These are phyloP conservation scores for Fusarium sp. DNA, from an alignment of 2,329 filamentous ascomycete genomes.

Conservation along the genomic window DNA sequence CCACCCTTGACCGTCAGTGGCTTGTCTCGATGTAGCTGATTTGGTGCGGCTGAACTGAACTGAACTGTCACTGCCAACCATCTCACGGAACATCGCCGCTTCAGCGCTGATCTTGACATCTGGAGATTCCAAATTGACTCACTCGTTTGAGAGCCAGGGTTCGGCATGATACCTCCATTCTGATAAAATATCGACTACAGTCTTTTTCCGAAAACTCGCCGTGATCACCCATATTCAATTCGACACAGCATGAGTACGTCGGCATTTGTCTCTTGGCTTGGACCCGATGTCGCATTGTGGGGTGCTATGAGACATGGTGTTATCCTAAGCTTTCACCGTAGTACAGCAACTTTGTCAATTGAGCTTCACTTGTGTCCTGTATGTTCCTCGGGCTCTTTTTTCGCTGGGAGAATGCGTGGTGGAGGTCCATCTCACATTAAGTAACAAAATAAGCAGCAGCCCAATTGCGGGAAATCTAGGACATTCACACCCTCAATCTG, in stretches of 20 bases:
- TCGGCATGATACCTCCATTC: not conserved
- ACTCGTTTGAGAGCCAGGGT: not conserved
- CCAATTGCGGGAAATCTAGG: conserved; percentile 28
- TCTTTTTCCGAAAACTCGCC: not conserved
- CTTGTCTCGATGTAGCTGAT: conserved; percentile 3
- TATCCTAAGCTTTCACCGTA: not conserved
- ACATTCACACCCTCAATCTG: conserved; percentile 7
- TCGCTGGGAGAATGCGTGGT: not conserved
- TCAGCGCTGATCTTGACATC: not conserved
- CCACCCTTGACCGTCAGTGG: conserved; percentile 4
- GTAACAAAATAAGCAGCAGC: conserved; percentile 12
- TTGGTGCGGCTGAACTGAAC: conserved; percentile 27
- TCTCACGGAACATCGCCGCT: conserved; percentile 1
- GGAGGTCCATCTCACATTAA: not conserved
- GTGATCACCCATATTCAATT: not conserved
- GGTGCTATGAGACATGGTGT: conserved; percentile 8
- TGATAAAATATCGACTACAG: not conserved
- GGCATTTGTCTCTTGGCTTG: conserved; percentile 10
- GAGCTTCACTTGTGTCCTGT: not conserved
- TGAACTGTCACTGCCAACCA: conserved; percentile 22
- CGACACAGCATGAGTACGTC: conserved; percentile 9
- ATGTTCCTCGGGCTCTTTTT: not conserved
- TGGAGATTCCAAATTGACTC: conserved; percentile 26
- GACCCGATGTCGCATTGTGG: conserved; percentile 24
- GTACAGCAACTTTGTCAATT: conserved; percentile 4